These are phyloP conservation scores for Maudiozyma serrabonitensis DNA, from an alignment of 805 yeast genomes.

Conservation along the genomic window DNA sequence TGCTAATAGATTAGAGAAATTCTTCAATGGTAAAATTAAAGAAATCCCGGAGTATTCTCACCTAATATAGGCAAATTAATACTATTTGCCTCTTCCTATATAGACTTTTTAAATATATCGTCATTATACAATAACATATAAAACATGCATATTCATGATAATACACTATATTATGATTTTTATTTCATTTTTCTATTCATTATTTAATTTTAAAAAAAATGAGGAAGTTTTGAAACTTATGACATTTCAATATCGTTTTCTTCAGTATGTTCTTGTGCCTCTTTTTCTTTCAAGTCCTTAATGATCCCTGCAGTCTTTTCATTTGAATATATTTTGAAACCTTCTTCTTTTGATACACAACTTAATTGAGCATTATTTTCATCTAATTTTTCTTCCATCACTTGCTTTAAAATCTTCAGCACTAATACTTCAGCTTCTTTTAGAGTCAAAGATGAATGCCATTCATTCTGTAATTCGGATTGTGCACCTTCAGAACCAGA, in stretches of 20 bases:
- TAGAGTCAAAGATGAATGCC: constrained; percentile 83
- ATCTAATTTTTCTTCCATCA: constrained; percentile 97
- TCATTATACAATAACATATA: neutral
- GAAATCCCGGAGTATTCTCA: constrained; percentile 91
- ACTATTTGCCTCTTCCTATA: neutral
- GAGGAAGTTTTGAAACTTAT: constrained; percentile 2
- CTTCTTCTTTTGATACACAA: constrained; percentile 75
- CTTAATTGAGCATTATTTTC: constrained; percentile 93
- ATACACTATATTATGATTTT: no score
- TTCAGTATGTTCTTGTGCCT: constrained; percentile 36
- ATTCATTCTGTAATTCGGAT: constrained; percentile 92
- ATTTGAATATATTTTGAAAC: constrained; percentile 78
- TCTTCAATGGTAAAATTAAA: constrained; percentile 67
- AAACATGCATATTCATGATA: neutral
- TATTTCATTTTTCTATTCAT: no score
- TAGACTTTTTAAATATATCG: neutral
- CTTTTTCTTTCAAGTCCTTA: constrained; percentile 63
- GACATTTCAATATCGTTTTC: constrained; percentile 28
- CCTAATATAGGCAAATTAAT: constrained; percentile 33
- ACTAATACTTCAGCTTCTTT: constrained; percentile 88
- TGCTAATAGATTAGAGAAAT: constrained; percentile 89
- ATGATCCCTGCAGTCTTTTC: constrained; percentile 77
- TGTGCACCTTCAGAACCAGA: constrained; percentile 99
- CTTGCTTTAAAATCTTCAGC: constrained; percentile 86
- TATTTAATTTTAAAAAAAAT: no score